phyloP scores from a whole-genome alignment of 352 stramenopile species.

The Thalassiosira sp. region DNA sequence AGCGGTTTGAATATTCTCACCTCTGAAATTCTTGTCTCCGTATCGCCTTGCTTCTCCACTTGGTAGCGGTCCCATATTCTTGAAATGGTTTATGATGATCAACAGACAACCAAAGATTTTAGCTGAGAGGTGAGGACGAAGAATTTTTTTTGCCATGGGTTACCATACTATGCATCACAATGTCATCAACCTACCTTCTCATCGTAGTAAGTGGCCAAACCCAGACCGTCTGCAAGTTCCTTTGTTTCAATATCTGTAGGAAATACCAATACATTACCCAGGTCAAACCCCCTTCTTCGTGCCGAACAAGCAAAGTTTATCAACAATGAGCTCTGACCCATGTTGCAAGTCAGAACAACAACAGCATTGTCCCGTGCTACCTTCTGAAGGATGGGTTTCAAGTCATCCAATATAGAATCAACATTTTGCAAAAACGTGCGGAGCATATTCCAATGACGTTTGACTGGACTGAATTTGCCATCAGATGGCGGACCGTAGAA shows the following conservation, averaged over 20 bases:
- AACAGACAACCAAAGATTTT: background rate
- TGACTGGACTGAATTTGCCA: slow-evolving; percentile 36
- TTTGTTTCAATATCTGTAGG: slow-evolving; percentile 69
- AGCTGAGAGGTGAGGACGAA: too few species aligned
- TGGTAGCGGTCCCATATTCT: slow-evolving; percentile 54
- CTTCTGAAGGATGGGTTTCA: slow-evolving; percentile 62
- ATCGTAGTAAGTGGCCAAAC: slow-evolving; percentile 71
- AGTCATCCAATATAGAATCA: slow-evolving; percentile 51
- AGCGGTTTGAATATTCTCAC: background rate
- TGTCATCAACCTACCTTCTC: slow-evolving; percentile 48
- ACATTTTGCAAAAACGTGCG: slow-evolving; percentile 58
- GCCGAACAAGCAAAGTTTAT: slow-evolving; percentile 80
- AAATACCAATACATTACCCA: slow-evolving; percentile 80
- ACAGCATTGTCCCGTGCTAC: slow-evolving; percentile 64
- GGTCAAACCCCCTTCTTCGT: slow-evolving; percentile 54
- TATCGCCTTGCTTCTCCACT: slow-evolving; percentile 67
- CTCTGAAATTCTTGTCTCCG: slow-evolving; percentile 78
- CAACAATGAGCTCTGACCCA: slow-evolving; percentile 72
- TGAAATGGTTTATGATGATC: too few species aligned
- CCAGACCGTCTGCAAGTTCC: slow-evolving; percentile 65
- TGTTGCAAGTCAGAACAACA: slow-evolving; percentile 76
- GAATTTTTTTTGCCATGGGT: too few species aligned
- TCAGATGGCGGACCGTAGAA: slow-evolving; percentile 50
- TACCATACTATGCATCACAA: background rate
- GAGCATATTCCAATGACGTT: slow-evolving; percentile 53